phyloP scores from a whole-genome alignment of 257 asterid species.

The Nicotiana sylvestris region DNA sequence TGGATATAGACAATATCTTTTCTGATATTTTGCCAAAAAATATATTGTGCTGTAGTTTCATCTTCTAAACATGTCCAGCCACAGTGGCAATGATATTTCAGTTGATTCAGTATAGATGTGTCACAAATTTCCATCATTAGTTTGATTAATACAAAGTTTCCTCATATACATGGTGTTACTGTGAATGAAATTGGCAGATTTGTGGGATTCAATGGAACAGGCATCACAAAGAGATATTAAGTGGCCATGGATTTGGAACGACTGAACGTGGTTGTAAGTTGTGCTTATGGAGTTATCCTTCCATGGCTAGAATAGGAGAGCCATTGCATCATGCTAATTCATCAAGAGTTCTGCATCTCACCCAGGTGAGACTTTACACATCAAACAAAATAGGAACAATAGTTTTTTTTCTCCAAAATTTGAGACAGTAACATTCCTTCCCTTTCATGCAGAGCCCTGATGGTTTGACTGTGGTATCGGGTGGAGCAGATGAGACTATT shows the following conservation, averaged over 20 bases:
- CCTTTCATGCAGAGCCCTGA: slow-evolving; percentile 58
- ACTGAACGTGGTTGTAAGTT: slow-evolving; percentile 29
- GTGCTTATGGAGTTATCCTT: slow-evolving; percentile 81
- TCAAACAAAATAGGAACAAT: background rate
- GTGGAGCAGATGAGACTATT: slow-evolving; percentile 58
- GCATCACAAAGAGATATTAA: slow-evolving; percentile 69
- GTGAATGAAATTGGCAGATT: slow-evolving; percentile 33
- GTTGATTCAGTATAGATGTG: background rate
- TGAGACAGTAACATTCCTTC: background rate
- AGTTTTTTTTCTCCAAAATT: background rate
- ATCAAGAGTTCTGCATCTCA: slow-evolving; percentile 58
- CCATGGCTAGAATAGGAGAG: slow-evolving; percentile 52
- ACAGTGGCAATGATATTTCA: background rate
- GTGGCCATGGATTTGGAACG: slow-evolving; percentile 59
- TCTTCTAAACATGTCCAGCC: too few relatives aligned
- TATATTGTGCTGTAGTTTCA: too few relatives aligned
- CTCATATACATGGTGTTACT: background rate
- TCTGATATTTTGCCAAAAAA: too few relatives aligned
- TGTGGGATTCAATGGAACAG: slow-evolving; percentile 68
- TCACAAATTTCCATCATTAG: background rate
- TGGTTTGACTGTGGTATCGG: slow-evolving; percentile 65
- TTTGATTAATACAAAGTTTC: background rate
- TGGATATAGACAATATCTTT: background rate
- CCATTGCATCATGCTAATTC: slow-evolving; percentile 17
- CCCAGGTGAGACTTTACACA: slow-evolving; percentile 45